Conservation (phyloP, 2,329 filamentous ascomycete species). For the Scedosporium minutisporum region DNA sequence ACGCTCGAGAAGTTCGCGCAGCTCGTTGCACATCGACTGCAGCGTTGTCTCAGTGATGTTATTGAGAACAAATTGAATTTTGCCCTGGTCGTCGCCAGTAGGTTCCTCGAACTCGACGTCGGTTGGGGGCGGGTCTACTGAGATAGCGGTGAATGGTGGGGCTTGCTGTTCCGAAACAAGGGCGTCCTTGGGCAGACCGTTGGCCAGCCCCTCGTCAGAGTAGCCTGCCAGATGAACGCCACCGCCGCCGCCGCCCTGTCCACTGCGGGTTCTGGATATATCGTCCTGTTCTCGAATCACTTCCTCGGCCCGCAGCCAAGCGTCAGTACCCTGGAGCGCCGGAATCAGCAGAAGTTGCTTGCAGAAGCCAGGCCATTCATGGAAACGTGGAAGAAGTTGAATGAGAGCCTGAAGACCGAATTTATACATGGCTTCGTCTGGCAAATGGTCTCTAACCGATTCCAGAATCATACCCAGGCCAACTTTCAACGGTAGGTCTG, state of each 20-base stretch:
- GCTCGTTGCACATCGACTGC: conserved; percentile 70
- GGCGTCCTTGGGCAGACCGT: not conserved
- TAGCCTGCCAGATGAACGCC: conserved; percentile 58
- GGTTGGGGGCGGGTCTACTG: conserved; percentile 59
- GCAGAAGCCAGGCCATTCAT: conserved; percentile 95
- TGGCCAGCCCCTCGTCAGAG: conserved; percentile 43
- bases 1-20: conserved; percentile 67
- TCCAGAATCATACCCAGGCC: conserved; percentile 98
- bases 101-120: conserved; percentile 69
- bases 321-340: conserved; percentile 73
- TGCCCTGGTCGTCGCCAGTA: conserved; percentile 75
- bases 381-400: conserved; percentile 71
- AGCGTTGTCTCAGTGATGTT: conserved; percentile 90
- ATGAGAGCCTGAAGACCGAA: conserved; percentile 93
- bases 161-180: conserved; percentile 44
- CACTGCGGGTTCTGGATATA: conserved; percentile 44
- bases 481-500: conserved; percentile 81
- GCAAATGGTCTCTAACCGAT: conserved; percentile 74
- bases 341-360: conserved; percentile 74
- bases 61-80: conserved; percentile 91
- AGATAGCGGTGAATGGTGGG: conserved; percentile 68
- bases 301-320: conserved; percentile 73
- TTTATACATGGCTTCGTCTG: conserved; percentile 91
- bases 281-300: conserved; percentile 61
- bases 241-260: conserved; percentile 30